A percentile compares a stretch with the other conserved stretches of the same genome.
These are phyloP conservation scores for Gracilaria gracilis DNA, from an alignment of 23 red algal species.

Conservation along the genomic window DNA sequence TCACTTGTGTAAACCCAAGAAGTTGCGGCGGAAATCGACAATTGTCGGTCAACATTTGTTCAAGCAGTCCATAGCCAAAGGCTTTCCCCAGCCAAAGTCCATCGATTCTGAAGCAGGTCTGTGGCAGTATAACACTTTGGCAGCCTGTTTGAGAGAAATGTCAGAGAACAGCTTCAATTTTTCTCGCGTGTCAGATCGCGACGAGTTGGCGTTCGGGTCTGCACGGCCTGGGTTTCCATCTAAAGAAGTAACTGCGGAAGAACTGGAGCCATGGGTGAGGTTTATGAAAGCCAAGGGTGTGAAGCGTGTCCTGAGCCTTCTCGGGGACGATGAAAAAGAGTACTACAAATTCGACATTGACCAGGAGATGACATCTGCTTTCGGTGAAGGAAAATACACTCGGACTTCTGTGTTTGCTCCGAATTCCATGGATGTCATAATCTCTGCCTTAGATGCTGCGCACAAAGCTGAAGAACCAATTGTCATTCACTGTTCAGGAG, in stretches of 20 bases:
- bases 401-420: slow-evolving; percentile 55
- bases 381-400: slow-evolving; percentile 50
- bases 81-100: neutral
- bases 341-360: slow-evolving; percentile 51
- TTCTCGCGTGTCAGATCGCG: slow-evolving; percentile 40
- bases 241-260: slow-evolving; percentile 27
- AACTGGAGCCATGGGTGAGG: neutral
- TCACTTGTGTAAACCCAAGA: neutral
- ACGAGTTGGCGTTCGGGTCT: slow-evolving; percentile 39
- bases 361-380: slow-evolving; percentile 31
- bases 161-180: slow-evolving; percentile 46
- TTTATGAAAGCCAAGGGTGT: slow-evolving; percentile 51
- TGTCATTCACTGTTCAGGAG: slow-evolving; percentile 62
- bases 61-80: neutral
- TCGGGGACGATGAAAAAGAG: slow-evolving; percentile 52
- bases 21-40: neutral
- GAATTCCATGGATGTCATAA: slow-evolving; percentile 26
- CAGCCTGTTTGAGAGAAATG: neutral
- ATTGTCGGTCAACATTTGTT: neutral
- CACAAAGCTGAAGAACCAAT: slow-evolving; percentile 26
- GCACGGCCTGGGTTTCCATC: slow-evolving; percentile 39
- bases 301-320: slow-evolving; percentile 49
- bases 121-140: neutral
- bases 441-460: slow-evolving; percentile 24
- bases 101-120: neutral